phyloP scores from a whole-genome alignment of 352 stramenopile genomes.

The Phytophthora nicotianae region DNA sequence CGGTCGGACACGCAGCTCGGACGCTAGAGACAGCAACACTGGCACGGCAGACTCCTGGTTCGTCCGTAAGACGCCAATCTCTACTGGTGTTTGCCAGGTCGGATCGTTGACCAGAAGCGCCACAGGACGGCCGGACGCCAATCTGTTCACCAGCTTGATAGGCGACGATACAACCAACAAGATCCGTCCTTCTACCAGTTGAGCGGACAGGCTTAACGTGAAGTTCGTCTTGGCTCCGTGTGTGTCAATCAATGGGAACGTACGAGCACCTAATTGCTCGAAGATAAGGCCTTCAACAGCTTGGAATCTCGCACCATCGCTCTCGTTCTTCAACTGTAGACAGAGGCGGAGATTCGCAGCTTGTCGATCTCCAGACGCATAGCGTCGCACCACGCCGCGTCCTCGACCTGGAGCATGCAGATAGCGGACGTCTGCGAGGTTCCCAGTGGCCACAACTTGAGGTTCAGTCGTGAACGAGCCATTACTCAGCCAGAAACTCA shows the following conservation, averaged over 20 bases:
- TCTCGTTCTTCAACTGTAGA: slow-evolving; percentile 48
- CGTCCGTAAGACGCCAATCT: slow-evolving; percentile 67
- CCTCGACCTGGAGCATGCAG: slow-evolving; percentile 61
- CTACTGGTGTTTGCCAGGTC: slow-evolving; percentile 71
- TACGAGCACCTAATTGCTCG: slow-evolving; percentile 72
- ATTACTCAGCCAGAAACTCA: slow-evolving; percentile 78
- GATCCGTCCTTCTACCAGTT: slow-evolving; percentile 81
- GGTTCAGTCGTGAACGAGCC: slow-evolving; percentile 40
- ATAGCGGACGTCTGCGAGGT: slow-evolving; percentile 69
- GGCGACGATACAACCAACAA: slow-evolving; percentile 80
- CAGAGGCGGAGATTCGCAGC: slow-evolving; percentile 63
- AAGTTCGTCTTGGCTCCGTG: slow-evolving; percentile 59
- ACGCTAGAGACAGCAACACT: slow-evolving; percentile 68
- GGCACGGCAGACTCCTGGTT: slow-evolving; percentile 70
- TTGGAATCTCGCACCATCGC: slow-evolving; percentile 43
- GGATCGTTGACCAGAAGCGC: slow-evolving; percentile 85
- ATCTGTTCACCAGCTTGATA: slow-evolving; percentile 73
- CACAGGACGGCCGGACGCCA: slow-evolving; percentile 62
- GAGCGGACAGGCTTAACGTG: slow-evolving; percentile 63
- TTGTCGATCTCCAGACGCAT: slow-evolving; percentile 63
- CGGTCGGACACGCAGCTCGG: slow-evolving; percentile 71
- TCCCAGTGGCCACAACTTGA: slow-evolving; percentile 47
- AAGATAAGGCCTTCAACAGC: slow-evolving; percentile 84
- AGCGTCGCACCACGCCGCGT: slow-evolving; percentile 71
- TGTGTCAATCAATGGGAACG: slow-evolving; percentile 65